Percentiles rank a stretch among this genome's conserved stretches.
phyloP scores from a whole-genome alignment of 345 rosid species.

The Salix arbutifolia region DNA sequence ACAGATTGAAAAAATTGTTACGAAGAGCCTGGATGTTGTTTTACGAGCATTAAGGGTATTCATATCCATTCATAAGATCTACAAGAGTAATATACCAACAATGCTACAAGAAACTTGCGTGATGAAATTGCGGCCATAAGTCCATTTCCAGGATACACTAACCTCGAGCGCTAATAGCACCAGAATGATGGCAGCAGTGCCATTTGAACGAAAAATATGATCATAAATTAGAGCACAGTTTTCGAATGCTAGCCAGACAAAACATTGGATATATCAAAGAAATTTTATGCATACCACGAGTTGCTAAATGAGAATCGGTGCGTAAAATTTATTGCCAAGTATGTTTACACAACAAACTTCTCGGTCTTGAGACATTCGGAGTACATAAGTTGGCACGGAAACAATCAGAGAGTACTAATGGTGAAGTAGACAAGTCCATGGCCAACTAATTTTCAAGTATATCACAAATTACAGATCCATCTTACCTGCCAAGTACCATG shows the following conservation, averaged over 20 bases:
- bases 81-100: neutral
- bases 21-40: neutral
- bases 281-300: neutral
- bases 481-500: slow-evolving; percentile 96
- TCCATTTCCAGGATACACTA: neutral
- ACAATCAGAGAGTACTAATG: neutral
- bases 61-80: neutral
- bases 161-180: neutral
- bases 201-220: neutral
- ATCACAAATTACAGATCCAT: slow-evolving; percentile 50
- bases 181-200: neutral
- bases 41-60: neutral
- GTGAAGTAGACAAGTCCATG: neutral
- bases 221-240: no score
- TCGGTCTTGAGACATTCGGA: neutral
- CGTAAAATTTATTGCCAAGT: neutral
- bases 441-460: neutral
- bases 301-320: neutral
- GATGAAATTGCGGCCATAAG: neutral
- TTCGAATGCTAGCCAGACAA: neutral
- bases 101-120: neutral
- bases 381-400: neutral
- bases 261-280: neutral
- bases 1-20: neutral
- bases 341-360: neutral